Base-by-base conservation (phyloP, 495 filamentous ascomycete genomes). In the Chaetomium tenue region DNA sequence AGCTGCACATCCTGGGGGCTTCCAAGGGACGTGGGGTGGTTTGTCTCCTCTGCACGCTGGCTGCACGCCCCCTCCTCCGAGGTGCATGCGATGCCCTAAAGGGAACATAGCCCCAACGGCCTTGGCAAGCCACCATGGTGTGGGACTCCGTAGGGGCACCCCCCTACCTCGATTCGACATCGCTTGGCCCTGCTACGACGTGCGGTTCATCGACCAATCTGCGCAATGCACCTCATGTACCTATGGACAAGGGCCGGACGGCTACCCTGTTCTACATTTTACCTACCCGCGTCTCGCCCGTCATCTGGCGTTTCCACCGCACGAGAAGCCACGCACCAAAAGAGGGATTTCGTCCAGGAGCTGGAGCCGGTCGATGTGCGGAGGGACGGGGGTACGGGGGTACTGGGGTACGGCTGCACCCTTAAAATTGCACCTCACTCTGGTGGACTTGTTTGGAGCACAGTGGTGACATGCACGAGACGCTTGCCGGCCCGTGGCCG, bases 301-400 rank as follows among this genome's bases (percentile, higher is more conserved):
- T 52, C 55, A 33, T 53, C 48, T 63, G 33, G 52, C 47, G 67
- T 66, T 68, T 66, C 70, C 70, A 66, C 67, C 57, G 61, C 63
- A 70, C 57, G 60, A 58, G 44, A 63, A 61, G 65, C 52, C 58
- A 61, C 63, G 61, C 69, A 68, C 53, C 57, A 64, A 66, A 64
- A 50, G 58, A 64, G 26, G 28, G 39, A 62, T 30, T 63, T 52
- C 28, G 37, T 23, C 46, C 18, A 63, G 44, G 60, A 63, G 60
- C 61, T 55, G 26, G 47, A 54, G 39, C 42, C 20, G 15, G 16
- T 40, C 54, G 25, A 60, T 33, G 25, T 25, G 28, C 54, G n/a
- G n/a, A 50, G 18, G 55, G 30, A 33, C 51, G 52, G 61, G 33
- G 33, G 18, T 23, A 44, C 53, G n/a, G n/a, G n/a, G 18, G 55